Base-by-base conservation (phyloP, 345 rosid genomes). In the Cardiospermum halicacabum region DNA sequence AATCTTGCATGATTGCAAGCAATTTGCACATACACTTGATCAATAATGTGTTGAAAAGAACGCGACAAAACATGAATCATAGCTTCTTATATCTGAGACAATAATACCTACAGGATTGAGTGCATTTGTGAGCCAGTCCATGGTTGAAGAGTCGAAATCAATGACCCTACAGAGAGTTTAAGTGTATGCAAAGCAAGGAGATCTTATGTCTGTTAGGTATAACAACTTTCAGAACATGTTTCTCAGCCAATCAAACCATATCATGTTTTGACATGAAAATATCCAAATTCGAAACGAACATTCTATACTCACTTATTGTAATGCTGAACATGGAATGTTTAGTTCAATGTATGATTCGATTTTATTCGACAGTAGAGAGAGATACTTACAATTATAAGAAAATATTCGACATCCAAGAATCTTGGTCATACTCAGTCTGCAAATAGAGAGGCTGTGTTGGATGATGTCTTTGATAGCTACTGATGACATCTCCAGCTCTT, bases 351-450 rank as follows among this genome's bases (percentile, higher is more conserved):
- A 37, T 4, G 0, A 5, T 3, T 15, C 49, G 18, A 43, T 7
- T 15, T 2, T 5, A 16, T n/a, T 43, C 49, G 18, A 43, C 19
- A 18, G 11, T 16, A 31, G 42, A 39, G 22, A 12, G 8, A 0
- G 11, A 53, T 48, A 8, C 36, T 2, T n/a, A 37, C 58, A 53
- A 10, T 34, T 55, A 16, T 53, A 36, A 37, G 24, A 64, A 64
- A 51, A 36, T 39, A 7, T 53, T 4, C n/a, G 26, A 53, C 22
- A 37, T 36, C 50, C 16, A 37, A 16, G 50, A 51, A 51, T 65
- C 65, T 21, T 74, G 70, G 18, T 22, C 70, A 28, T 65, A 61
- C 32, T 72, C 70, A 50, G 55, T 26, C 30, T 77, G 69, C 21
- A 26, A 26, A 25, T 31, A 30, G 16, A 57, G 11, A 28, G 22